Conservation (phyloP, 2,329 filamentous ascomycete genomes). For the Colletotrichum spaethianum region DNA sequence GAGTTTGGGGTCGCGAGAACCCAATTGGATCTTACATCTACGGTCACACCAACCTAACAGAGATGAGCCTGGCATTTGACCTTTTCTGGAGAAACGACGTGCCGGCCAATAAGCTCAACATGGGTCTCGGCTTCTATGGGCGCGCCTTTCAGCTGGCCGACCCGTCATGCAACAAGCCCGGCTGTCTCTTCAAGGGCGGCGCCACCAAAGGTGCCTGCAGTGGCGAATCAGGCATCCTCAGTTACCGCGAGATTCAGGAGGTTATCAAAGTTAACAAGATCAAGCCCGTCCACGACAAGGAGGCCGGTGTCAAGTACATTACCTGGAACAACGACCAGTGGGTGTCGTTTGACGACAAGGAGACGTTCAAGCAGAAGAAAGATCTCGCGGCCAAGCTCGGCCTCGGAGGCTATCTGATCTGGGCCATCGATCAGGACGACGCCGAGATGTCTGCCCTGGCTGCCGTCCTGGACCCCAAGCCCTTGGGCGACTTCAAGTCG, state of each 20-base stretch:
- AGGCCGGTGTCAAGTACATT: constrained; percentile 51
- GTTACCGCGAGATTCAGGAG: constrained; percentile 45
- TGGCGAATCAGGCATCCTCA: constrained; percentile 45
- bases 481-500: constrained; percentile 15
- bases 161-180: constrained; percentile 41
- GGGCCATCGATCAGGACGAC: constrained; percentile 44
- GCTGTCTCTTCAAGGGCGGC: constrained; percentile 38
- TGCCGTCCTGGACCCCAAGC: constrained; percentile 13
- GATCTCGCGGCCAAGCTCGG: constrained; percentile 49
- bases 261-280: constrained; percentile 44
- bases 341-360: constrained; percentile 50
- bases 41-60: constrained; percentile 62
- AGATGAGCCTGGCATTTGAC: constrained; percentile 58
- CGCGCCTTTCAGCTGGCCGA: constrained; percentile 20
- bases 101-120: constrained; percentile 54
- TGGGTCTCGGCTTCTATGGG: constrained; percentile 50
- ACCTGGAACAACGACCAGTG: constrained; percentile 55
- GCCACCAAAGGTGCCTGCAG: constrained; percentile 43
- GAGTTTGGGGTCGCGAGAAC: constrained; percentile 55
- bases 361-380: constrained; percentile 25
- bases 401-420: constrained; percentile 51
- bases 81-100: constrained; percentile 63
- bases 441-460: background rate
- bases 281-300: constrained; percentile 46
- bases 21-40: constrained; percentile 52